Conservation (phyloP, 1,139 yeast genomes). For the Chernovozyma sophiae-reginae region DNA sequence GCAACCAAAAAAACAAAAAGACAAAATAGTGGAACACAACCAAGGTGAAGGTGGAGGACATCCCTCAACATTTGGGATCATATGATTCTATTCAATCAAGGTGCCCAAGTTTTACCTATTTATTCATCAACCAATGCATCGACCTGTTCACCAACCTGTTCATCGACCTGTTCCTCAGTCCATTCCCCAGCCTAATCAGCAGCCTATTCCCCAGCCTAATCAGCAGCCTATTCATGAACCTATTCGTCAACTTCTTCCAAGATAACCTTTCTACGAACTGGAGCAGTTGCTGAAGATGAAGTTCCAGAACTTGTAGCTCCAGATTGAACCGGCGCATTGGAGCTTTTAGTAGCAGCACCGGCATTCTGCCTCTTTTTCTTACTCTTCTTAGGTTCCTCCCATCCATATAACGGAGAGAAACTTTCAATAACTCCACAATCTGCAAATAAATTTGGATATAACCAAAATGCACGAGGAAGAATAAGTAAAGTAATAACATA, state of each 20-base stretch:
- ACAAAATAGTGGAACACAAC: no score
- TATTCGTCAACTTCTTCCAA: constrained; percentile 50
- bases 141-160: no score
- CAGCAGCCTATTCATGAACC: no score
- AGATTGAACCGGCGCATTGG: constrained; percentile 8
- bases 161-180: no score
- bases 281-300: constrained; percentile 10
- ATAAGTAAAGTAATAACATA: constrained; percentile 60
- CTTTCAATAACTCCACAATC: constrained; percentile 94
- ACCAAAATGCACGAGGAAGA: constrained; percentile 77
- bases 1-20: no score
- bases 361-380: constrained; percentile 18
- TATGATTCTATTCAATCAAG: no score
- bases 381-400: constrained; percentile 57
- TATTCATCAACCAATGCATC: no score
- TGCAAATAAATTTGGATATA: constrained; percentile 92
- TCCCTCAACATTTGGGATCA: no score
- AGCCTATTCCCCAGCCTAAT: no score
- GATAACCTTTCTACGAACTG: constrained; percentile 28
- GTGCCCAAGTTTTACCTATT: no score
- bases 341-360: constrained; percentile 7
- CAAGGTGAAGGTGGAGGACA: no score
- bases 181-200: no score
- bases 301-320: constrained; percentile 12
- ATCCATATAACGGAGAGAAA: constrained; percentile 83